Percentiles rank a stretch among this genome's conserved stretches.
Evolutionary conservation across 345 rosid species (phyloP).

Genomic region (Aquilaria malaccensis): DNA sequence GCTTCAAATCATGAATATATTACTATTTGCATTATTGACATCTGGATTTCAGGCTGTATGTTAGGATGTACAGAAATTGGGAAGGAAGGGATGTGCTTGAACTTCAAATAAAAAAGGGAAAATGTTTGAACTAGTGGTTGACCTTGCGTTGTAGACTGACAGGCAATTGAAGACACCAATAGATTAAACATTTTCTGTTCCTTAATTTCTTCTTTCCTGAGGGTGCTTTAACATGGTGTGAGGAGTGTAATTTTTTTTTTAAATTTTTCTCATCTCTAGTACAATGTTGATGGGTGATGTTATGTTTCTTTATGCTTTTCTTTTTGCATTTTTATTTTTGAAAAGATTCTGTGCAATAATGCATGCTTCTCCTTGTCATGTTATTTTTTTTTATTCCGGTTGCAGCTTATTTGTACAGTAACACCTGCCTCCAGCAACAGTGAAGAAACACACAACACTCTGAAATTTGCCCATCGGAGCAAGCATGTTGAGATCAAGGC

Average conservation of each 20-base stretch:
- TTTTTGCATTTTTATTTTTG: background rate
- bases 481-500: slow-evolving; percentile 62
- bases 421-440: slow-evolving; percentile 66
- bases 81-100: too few species aligned
- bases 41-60: too few species aligned
- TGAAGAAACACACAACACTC: slow-evolving; percentile 69
- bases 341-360: background rate
- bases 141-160: too few species aligned
- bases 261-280: too few species aligned
- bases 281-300: background rate
- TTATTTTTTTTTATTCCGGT: slow-evolving; percentile 7
- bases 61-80: too few species aligned
- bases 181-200: too few species aligned
- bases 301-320: slow-evolving; percentile 1
- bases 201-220: too few species aligned
- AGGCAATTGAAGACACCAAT: too few species aligned
- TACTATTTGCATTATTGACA: background rate
- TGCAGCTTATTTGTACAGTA: slow-evolving; percentile 65
- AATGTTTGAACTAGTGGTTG: too few species aligned
- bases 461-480: slow-evolving; percentile 71
- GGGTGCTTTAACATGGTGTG: too few species aligned
- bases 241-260: too few species aligned
- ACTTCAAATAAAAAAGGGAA: too few species aligned
- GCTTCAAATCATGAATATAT: background rate
- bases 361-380: slow-evolving; percentile 5